Percentiles rank a stretch among this genome's conserved stretches.
Evolutionary conservation across 306 rosid species (phyloP).

Genomic region (Bauhinia variegata): DNA sequence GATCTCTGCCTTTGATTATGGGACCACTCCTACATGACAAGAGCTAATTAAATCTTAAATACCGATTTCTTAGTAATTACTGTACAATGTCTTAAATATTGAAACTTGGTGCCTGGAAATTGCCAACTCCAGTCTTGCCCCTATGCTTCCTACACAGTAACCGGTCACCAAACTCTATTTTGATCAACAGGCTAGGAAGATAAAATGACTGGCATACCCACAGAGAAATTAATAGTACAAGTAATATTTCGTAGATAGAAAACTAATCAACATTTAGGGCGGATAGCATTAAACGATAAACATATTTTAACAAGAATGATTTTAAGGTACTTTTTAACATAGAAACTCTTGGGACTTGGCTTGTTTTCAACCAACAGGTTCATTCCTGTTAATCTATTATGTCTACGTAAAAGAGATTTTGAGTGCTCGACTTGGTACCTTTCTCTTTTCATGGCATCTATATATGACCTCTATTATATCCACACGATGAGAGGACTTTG

Average conservation of each 20-base stretch:
- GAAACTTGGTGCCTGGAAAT: slow-evolving; percentile 7
- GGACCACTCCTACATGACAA: neutral
- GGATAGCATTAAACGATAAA: too few relatives aligned
- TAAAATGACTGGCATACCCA: slow-evolving; percentile 29
- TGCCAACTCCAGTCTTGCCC: neutral
- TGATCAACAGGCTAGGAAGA: slow-evolving; percentile 19
- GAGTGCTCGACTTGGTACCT: too few relatives aligned
- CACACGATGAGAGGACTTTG: neutral
- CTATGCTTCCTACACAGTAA: too few relatives aligned
- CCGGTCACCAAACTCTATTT: slow-evolving; percentile 35
- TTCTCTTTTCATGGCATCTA: too few relatives aligned
- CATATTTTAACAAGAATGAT: too few relatives aligned
- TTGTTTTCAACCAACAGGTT: too few relatives aligned
- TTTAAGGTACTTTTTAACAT: too few relatives aligned
- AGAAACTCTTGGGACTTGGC: too few relatives aligned
- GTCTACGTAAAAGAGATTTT: slow-evolving; percentile 8
- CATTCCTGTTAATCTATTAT: neutral
- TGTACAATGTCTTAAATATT: neutral
- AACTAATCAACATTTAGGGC: too few relatives aligned
- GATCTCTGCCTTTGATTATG: slow-evolving; percentile 5
- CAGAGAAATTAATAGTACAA: slow-evolving; percentile 20
- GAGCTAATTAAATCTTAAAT: neutral
- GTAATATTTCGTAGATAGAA: too few relatives aligned
- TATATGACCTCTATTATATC: slow-evolving; percentile 1
- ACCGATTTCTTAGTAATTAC: neutral